Conservation (phyloP, 2,329 filamentous ascomycete species). For the Amylocarpus encephaloides region DNA sequence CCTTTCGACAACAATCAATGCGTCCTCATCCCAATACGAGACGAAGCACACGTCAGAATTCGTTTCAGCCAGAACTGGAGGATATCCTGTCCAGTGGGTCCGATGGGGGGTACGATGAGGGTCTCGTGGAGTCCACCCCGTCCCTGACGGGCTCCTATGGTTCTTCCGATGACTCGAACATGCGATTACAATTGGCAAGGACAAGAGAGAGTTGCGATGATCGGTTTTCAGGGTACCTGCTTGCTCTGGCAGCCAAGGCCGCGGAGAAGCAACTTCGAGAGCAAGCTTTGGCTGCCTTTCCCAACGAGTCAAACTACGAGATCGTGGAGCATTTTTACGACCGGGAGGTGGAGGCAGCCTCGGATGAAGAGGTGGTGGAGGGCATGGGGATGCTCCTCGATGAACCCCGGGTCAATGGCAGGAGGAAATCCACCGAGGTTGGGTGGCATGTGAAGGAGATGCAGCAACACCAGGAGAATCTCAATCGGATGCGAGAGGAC, state of each 20-base stretch:
- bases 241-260: constrained; percentile 72
- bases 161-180: constrained; percentile 31
- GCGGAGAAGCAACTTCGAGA: constrained; percentile 73
- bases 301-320: constrained; percentile 49
- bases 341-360: constrained; percentile 28
- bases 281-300: constrained; percentile 71
- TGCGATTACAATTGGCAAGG: constrained; percentile 37
- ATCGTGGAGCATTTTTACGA: constrained; percentile 34
- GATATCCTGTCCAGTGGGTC: constrained; percentile 31
- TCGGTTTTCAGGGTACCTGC: constrained; percentile 66
- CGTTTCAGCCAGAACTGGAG: constrained; percentile 38
- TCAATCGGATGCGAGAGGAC: constrained; percentile 29
- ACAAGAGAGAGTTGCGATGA: constrained; percentile 68
- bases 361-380: constrained; percentile 29
- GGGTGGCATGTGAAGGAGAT: constrained; percentile 32
- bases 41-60: constrained; percentile 34
- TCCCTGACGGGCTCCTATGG: constrained; percentile 29
- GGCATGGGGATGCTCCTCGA: constrained; percentile 27
- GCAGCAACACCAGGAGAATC: constrained; percentile 31
- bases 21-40: constrained; percentile 37
- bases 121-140: constrained; percentile 24
- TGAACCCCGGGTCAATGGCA: constrained; percentile 16
- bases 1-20: constrained; percentile 37
- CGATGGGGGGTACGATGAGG: constrained; percentile 26
- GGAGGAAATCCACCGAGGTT: constrained; percentile 28